Percentiles rank a stretch among this genome's conserved stretches.
These are phyloP conservation scores for Ophiosphaerella herpotricha DNA, from an alignment of 2,329 filamentous ascomycete species.

Conservation along the genomic window DNA sequence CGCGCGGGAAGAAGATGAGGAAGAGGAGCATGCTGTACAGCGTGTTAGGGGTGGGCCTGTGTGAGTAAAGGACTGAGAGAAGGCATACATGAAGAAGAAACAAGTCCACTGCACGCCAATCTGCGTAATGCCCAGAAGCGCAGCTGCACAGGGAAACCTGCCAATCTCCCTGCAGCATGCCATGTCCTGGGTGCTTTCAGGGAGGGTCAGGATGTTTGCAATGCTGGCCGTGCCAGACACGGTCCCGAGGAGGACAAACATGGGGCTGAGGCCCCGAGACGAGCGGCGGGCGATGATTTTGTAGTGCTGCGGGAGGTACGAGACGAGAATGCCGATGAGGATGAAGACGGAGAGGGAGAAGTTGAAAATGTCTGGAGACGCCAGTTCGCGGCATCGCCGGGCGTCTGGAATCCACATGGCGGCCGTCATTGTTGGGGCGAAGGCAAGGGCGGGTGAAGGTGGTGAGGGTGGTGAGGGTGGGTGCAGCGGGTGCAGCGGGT, in stretches of 20 bases:
- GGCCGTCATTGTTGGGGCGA: conserved; percentile 1
- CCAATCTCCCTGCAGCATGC: conserved; percentile 83
- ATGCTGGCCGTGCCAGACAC: conserved; percentile 88
- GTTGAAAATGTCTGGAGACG: conserved; percentile 57
- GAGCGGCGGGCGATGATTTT: conserved; percentile 85
- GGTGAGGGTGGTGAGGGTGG: no score
- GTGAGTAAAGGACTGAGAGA: neutral
- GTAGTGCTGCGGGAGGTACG: conserved; percentile 92
- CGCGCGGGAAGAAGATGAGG: conserved; percentile 78
- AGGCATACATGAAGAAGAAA: conserved; percentile 80
- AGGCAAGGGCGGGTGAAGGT: neutral
- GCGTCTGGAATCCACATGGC: conserved; percentile 14
- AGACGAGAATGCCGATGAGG: conserved; percentile 83
- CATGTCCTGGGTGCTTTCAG: conserved; percentile 81
- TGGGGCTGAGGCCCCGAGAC: conserved; percentile 92
- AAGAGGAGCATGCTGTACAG: conserved; percentile 80
- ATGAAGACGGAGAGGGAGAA: conserved; percentile 68
- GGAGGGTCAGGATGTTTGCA: conserved; percentile 87
- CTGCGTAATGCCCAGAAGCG: conserved; percentile 85
- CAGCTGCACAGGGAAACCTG: conserved; percentile 81
- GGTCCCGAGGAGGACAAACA: conserved; percentile 91
- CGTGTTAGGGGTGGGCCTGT: conserved; percentile 12
- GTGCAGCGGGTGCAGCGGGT: neutral
- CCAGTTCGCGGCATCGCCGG: conserved; percentile 55
- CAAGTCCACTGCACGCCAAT: conserved; percentile 90